Evolutionary conservation across 2,329 filamentous ascomycete species (phyloP), one percentile per base, ranked within the genome.

Genomic region (Colletotrichum musae): DNA sequence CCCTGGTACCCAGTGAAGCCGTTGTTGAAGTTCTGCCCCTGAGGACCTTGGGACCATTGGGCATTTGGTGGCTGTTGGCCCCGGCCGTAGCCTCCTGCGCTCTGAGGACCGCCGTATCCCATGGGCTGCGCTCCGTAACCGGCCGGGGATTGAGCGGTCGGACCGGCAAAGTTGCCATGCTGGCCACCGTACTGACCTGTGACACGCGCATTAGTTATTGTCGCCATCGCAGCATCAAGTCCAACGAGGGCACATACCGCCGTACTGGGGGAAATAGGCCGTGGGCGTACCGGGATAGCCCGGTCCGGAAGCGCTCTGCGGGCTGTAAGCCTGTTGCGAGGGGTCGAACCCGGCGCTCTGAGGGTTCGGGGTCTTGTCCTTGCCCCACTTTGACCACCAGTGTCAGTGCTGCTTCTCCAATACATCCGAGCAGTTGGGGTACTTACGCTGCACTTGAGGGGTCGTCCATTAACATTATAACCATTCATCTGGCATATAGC

Each of bases 401-500:
- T 39, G 59, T 66, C 52, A 63, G 62, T 59, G 67, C 61, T 67
- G 43, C 48, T 52, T n/a, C 61, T 62, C 48, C 53, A 64, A 58
- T 41, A 6, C 21, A n/a, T 12, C 39, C n/a, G 24, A 45, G 47
- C 24, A 57, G 18, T 54, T 41, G 24, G 48, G 43, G 32, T 50
- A 48, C 95, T 85, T 92, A 98, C 95, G 82, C 95, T 98, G 88
- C 96, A 99, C 88, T 99, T 99, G 75, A 99, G 84, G 61, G 96
- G 96, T 73, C 96, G 92, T 60, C 96, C 96, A 77, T 99, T 98
- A 76, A 99, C 95, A 74, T 98, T 97, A 85, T 98, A 99, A 39
- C 95, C 95, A 76, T 95, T 98, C 77, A 99, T 88, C 80, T 98
- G 95, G 83, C 96, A 99, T 77, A 99, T 99, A 41, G 95, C 94